Evolutionary conservation across 257 asterid species (phyloP), one percentile per base, ranked within the genome.

Genomic region (Capsicum baccatum): DNA sequence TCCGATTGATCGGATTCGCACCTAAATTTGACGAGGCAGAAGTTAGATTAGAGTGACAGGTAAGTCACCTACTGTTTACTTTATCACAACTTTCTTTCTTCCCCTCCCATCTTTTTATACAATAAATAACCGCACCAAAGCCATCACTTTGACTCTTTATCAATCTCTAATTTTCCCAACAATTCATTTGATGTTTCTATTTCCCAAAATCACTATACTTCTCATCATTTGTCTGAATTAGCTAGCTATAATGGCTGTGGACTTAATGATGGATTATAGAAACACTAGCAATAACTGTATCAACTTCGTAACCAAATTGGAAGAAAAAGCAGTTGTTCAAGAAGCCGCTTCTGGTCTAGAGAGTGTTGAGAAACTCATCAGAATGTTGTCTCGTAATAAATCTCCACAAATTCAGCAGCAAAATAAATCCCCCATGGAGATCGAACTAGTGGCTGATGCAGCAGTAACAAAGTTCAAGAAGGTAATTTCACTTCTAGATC

Each of bases 51-150:
- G 90, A 89, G 90, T 92, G 88, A 90, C 92, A 66, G 91, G 90
- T 89, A 91, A 93, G 91, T 92, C 89, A 93, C 93, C 97, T 85
- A 92, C 95, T 92, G 89, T 88, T 86, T 86, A 89, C 95, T 90
- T 91, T 93, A 81, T 81, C 89, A 85, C 1, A 56, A 54, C 60
- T 54, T 19, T 19, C 79, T 63, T 71, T 76, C 33, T 55, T 17
- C 10, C 19, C 4, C 21, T 67, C 67, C 70, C 6, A 11, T 60
- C 50, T 79, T 83, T 79, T 55, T 60, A 3, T 79, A 19, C 84
- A n/a, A n/a, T 71, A n/a, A 70, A 19, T 85, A 87, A 85, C 91
- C 79, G 82, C 90, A 69, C 79, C 88, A 17, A 83, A 67, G 83
- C 83, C 86, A 87, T 87, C 89, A 52, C 58, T 83, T 79, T 83